Percentiles rank a stretch among this genome's conserved stretches.
phyloP scores from a whole-genome alignment of 2,329 filamentous ascomycete genomes.

The Nothophaeocryptopus gaeumannii region DNA sequence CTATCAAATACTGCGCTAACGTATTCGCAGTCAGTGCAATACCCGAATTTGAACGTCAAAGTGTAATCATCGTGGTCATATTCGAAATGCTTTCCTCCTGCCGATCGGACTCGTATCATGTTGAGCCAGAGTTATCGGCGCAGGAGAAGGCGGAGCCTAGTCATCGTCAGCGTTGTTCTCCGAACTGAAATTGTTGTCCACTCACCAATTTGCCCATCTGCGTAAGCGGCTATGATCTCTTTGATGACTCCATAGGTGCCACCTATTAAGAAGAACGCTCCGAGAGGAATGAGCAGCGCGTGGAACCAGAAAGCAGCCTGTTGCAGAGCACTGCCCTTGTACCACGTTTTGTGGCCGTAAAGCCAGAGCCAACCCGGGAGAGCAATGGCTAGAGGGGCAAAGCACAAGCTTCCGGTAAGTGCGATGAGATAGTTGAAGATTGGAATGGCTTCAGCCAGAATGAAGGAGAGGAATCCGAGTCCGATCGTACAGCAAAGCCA shows the following conservation, averaged over 20 bases:
- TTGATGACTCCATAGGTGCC: constrained; percentile 53
- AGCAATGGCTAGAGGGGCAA: constrained; percentile 50
- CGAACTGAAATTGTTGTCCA: background rate
- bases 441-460: constrained; percentile 54
- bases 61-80: no score
- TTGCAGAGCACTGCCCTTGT: constrained; percentile 36
- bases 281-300: constrained; percentile 43
- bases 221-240: constrained; percentile 53
- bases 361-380: constrained; percentile 53
- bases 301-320: constrained; percentile 43
- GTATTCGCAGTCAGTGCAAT: no score
- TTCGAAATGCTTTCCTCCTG: no score
- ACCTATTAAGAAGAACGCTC: constrained; percentile 48
- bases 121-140: constrained; percentile 43
- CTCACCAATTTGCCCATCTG: constrained; percentile 43
- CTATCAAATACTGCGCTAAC: no score
- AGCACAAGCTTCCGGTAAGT: constrained; percentile 50
- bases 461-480: constrained; percentile 46
- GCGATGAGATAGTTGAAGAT: constrained; percentile 55
- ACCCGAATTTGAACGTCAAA: no score
- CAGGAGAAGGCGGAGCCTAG: constrained; percentile 47
- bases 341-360: constrained; percentile 47
- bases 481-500: constrained; percentile 50
- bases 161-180: background rate
- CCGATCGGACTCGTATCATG: background rate